These are phyloP conservation scores for Russula dissimulans DNA, from an alignment of 768 basidiomycete genomes.

Conservation along the genomic window DNA sequence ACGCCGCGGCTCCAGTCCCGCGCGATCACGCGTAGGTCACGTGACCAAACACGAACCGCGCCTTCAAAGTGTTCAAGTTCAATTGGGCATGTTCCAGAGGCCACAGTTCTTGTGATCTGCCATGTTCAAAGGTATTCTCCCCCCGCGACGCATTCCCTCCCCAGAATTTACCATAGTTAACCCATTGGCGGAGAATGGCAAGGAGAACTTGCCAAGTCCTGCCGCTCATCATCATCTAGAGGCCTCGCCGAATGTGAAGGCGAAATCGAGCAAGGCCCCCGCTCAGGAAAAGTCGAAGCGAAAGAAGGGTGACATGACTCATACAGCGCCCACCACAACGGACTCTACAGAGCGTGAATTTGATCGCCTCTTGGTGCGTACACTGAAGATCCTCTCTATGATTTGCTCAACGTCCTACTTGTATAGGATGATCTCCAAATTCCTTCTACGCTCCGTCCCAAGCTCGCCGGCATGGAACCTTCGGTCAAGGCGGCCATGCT, in stretches of 20 bases:
- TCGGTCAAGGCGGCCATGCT: slow-evolving; percentile 89
- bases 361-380: slow-evolving; percentile 71
- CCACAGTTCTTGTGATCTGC: slow-evolving; percentile 6
- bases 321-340: slow-evolving; percentile 26
- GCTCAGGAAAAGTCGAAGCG: slow-evolving; percentile 35
- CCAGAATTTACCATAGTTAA: slow-evolving; percentile 71
- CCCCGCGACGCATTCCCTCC: slow-evolving; percentile 55
- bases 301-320: slow-evolving; percentile 24
- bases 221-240: not conserved
- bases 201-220: slow-evolving; percentile 51
- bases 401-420: not conserved
- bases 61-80: not conserved
- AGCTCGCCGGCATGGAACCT: slow-evolving; percentile 71
- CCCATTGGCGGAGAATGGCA: slow-evolving; percentile 40
- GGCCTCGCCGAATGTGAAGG: slow-evolving; percentile 21
- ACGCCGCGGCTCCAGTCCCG: too few species aligned
- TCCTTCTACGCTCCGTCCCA: slow-evolving; percentile 64
- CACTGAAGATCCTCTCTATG: not conserved
- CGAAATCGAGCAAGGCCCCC: slow-evolving; percentile 30
- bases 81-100: not conserved
- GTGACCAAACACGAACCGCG: slow-evolving; percentile 20
- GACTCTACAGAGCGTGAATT: slow-evolving; percentile 59
- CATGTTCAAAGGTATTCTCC: slow-evolving; percentile 81
- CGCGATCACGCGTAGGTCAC: slow-evolving; percentile 14
- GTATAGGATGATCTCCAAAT: slow-evolving; percentile 83